Base-by-base conservation (phyloP, 345 rosid species). In the Pelargonium nanum region DNA sequence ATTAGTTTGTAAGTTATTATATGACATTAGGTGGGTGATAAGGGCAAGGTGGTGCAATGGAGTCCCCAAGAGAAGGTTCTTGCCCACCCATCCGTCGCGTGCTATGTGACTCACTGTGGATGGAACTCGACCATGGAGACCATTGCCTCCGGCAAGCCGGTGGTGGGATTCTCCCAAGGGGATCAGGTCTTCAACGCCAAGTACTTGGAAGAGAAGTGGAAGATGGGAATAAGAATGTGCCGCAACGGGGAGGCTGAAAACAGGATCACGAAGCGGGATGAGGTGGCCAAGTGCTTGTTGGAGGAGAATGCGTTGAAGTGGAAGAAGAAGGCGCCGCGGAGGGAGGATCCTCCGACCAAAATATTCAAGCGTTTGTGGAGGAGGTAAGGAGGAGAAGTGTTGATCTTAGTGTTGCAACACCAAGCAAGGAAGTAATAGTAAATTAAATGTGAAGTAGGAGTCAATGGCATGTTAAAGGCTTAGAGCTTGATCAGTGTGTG, bases 41-140 rank as follows among this genome's bases (percentile, higher is more conserved):
- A 54, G n/a, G 91, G 90, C 1, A 78, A 65, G 48, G 68, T 86
- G 0, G 84, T 91, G 53, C 70, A 75, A 34, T 91, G 98, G 96
- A 73, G 92, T 72, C 85, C 95, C 0, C 98, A 91, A 58, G 90
- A 85, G 72, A 72, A 75, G 59, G 96, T 91, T 16, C 56, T 91
- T 26, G 74, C 77, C 59, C 96, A 91, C 68, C 81, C 81, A 6
- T 74, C 93, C 0, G 66, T 85, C n/a, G 81, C 82, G 0, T 83
- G 90, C 72, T 91, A 88, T 55, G 76, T 86, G 19, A 83, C 92
- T 0, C 98, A 91, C 52, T 88, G 98, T 26, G 98, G 98, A 4
- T 91, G 98, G 98, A 88, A 88, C 76, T 91, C 95, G 3, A 71
- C 92, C 0, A 74, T 88, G 79, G 98, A 91, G 67, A 76, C 96